Conservation (phyloP, 345 rosid genomes). For the Eucalyptus virginea region DNA sequence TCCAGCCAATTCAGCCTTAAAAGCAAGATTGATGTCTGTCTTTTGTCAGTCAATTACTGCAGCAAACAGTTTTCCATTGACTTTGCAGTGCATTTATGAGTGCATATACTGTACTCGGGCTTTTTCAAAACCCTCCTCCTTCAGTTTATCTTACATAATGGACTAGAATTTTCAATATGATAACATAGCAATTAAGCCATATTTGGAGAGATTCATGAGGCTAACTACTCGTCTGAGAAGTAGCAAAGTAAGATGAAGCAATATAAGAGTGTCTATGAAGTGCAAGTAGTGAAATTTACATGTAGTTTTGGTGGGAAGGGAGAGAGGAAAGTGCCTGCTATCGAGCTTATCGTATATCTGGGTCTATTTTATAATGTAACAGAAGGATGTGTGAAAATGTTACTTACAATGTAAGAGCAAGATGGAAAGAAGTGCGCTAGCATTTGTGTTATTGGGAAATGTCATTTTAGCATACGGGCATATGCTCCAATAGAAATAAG, state of each 20-base stretch:
- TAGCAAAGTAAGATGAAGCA: not conserved
- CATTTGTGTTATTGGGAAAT: too few species aligned
- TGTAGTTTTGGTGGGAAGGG: not conserved
- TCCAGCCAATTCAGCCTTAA: constrained; percentile 61
- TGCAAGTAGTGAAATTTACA: not conserved
- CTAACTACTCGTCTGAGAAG: not conserved
- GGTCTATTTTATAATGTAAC: not conserved
- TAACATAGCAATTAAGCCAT: not conserved
- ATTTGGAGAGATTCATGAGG: not conserved
- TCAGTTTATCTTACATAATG: not conserved
- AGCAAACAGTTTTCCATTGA: constrained; percentile 82
- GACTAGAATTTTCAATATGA: not conserved
- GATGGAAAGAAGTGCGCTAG: too few species aligned
- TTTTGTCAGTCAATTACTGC: constrained; percentile 77
- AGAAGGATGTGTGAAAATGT: not conserved
- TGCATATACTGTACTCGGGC: constrained; percentile 66
- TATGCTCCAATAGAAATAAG: not conserved
- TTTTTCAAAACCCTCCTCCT: not conserved
- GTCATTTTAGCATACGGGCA: too few species aligned
- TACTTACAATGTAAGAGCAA: not conserved
- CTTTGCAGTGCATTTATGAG: constrained; percentile 90
- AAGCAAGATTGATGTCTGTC: constrained; percentile 24
- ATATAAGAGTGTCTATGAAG: not conserved
- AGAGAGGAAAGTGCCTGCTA: not conserved
- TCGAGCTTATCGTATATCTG: too few species aligned